These are phyloP conservation scores for Pythium phragmiticola DNA, from an alignment of 352 stramenopile species.

Conservation along the genomic window DNA sequence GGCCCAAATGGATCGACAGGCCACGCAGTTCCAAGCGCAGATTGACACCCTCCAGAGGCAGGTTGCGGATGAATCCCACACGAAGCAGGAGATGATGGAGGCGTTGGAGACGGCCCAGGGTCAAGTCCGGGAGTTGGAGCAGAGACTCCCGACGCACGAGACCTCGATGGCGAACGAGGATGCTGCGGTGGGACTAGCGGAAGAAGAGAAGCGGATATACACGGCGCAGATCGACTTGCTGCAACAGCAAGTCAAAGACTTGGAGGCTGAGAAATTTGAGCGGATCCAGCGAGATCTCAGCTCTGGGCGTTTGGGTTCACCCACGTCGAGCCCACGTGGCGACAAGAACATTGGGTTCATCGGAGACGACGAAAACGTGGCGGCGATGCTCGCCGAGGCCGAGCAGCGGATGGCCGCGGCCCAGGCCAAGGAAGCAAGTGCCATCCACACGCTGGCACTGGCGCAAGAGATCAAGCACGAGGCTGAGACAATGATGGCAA, in stretches of 20 bases:
- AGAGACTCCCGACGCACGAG: constrained; percentile 17
- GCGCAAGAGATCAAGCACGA: constrained; percentile 61
- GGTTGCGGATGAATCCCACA: constrained; percentile 25
- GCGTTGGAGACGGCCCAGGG: constrained; percentile 32
- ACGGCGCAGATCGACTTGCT: constrained; percentile 52
- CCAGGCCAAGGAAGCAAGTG: constrained; percentile 39
- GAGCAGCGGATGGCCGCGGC: constrained; percentile 15
- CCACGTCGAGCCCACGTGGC: constrained; percentile 26
- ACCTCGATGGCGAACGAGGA: constrained; percentile 2
- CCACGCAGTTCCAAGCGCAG: constrained; percentile 34
- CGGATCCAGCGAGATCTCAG: constrained; percentile 41
- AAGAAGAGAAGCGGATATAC: constrained; percentile 60
- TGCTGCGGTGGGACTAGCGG: constrained; percentile 25
- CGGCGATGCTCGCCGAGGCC: constrained; percentile 5
- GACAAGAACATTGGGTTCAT: constrained; percentile 11
- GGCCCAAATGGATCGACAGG: constrained; percentile 35
- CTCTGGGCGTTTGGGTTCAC: constrained; percentile 31
- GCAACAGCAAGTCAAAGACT: constrained; percentile 49
- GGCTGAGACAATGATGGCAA: constrained; percentile 45
- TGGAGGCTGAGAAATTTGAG: constrained; percentile 53
- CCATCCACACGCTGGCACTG: constrained; percentile 42
- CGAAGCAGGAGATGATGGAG: constrained; percentile 29
- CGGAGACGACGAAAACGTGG: constrained; percentile 9
- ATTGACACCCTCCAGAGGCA: constrained; percentile 35
- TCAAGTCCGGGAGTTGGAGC: constrained; percentile 37